Evolutionary conservation across 768 basidiomycete species (phyloP), one percentile per base, ranked within the genome.

Genomic region (Trametes maxima): DNA sequence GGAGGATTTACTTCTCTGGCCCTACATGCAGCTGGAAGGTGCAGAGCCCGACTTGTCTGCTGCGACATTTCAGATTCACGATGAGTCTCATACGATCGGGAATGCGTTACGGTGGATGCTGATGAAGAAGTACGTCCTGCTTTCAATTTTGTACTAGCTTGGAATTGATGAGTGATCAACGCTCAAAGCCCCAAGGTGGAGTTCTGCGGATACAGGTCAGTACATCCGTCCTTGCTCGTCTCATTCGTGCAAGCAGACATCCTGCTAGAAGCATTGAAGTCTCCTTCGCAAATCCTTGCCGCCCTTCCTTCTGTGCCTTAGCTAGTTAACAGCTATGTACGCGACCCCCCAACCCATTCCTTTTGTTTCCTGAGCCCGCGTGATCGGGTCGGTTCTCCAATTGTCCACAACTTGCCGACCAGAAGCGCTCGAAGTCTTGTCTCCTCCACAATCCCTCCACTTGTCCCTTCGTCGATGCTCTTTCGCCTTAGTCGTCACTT

Each of bases 61-160:
- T 6, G 95, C 91, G 6, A 98, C 96, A 1, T 99, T 88, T 77
- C 92, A 91, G 72, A 89, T 98, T 47, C 80, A 88, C 71, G 89
- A 98, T 70, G 97, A 99, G 77, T 89, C 93, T 1, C 96, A 99
- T 75, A 98, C 96, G 0, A 85, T 98, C 25, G 97, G 97, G 5
- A 99, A 99, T 68, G 84, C 94, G 0, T 80, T 98, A 40, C 78
- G 96, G 37, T 99, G 95, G 95, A 98, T 98, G 89, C 73, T 98
- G 60, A 98, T 98, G 96, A 97, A 98, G 79, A 96, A 99, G 97
- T 98, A 67, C 57, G 88, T 69, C 39, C 5, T 36, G 19, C 59
- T 69, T 49, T 62, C 50, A 28, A 10, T 28, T 22, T 37, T 25
- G 16, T 22, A 33, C 8, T 16, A n/a, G 10, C 47, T 39, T 19